phyloP scores from a whole-genome alignment of 805 yeast genomes.

The Saccharomycopsis oosterbeekiorum region DNA sequence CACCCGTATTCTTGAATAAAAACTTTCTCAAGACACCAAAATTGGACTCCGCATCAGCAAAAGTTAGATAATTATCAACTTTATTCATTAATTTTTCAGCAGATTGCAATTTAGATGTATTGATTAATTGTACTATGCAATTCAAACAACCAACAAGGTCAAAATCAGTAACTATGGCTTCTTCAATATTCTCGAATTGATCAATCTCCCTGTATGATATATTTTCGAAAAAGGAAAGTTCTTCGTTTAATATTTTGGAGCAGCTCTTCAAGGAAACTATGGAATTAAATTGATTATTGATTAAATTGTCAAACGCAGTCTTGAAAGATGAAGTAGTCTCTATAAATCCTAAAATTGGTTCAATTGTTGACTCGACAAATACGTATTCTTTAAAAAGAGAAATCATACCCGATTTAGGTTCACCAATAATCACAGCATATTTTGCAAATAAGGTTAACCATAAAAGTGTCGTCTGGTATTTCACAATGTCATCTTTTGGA shows the following conservation, averaged over 20 bases:
- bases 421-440: conserved; percentile 48
- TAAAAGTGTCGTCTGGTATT: conserved; percentile 23
- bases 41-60: not conserved
- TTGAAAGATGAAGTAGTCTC: not conserved
- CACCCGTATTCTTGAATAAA: not conserved
- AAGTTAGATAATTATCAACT: conserved; percentile 2
- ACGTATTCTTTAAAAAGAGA: conserved; percentile 9
- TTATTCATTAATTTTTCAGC: not conserved
- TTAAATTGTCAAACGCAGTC: not conserved
- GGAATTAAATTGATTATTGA: not conserved
- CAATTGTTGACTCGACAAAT: not conserved
- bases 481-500: conserved; percentile 22
- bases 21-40: conserved; percentile 2
- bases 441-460: conserved; percentile 47
- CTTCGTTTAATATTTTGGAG: not conserved
- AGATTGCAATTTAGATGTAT: not conserved
- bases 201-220: not conserved
- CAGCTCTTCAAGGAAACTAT: not conserved
- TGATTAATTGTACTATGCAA: not conserved
- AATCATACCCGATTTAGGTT: conserved; percentile 27
- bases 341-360: not conserved
- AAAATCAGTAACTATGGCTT: conserved; percentile 6
- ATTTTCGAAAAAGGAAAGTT: conserved; percentile 8
- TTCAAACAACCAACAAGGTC: conserved; percentile 10
- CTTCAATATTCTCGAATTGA: not conserved